phyloP scores from a whole-genome alignment of 2,329 filamentous ascomycete species.

The Xylaria sp. region DNA sequence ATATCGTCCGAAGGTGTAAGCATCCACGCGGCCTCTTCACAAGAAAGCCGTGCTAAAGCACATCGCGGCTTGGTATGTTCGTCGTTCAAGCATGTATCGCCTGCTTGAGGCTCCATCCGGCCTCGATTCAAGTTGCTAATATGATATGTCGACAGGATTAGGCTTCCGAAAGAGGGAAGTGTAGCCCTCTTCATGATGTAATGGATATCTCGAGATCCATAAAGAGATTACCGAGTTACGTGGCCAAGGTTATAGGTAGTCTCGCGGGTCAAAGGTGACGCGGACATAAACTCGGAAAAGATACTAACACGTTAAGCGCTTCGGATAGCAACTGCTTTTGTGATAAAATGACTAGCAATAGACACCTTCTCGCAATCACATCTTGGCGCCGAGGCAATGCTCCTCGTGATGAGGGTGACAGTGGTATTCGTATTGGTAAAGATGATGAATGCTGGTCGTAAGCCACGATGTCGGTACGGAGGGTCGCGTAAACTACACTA shows the following conservation, averaged over 20 bases:
- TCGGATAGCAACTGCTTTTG: constrained; percentile 1
- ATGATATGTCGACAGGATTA: not conserved
- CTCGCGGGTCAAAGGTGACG: constrained; percentile 10
- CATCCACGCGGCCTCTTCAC: constrained; percentile 15
- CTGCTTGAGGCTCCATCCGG: not conserved
- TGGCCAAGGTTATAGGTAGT: not conserved
- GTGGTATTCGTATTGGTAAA: constrained; percentile 16
- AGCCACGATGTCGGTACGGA: constrained; percentile 2
- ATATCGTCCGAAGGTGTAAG: constrained; percentile 9
- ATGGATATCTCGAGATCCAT: not conserved
- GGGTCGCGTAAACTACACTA: constrained; percentile 13
- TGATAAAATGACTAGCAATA: not conserved
- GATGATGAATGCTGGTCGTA: constrained; percentile 20
- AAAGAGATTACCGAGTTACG: constrained; percentile 11
- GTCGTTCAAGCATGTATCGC: not conserved
- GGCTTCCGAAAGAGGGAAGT: constrained; percentile 1
- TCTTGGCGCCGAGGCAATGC: constrained; percentile 25
- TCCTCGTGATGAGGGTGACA: constrained; percentile 11
- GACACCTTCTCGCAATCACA: not conserved
- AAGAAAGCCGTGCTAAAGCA: not conserved
- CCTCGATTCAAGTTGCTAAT: not conserved
- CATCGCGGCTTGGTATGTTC: constrained; percentile 4
- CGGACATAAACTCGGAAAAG: constrained; percentile 16
- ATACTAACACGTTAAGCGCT: not conserved
- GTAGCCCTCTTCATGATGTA: not conserved